phyloP scores from a whole-genome alignment of 2,329 filamentous ascomycete species.

The Aureobasidium sp. region DNA sequence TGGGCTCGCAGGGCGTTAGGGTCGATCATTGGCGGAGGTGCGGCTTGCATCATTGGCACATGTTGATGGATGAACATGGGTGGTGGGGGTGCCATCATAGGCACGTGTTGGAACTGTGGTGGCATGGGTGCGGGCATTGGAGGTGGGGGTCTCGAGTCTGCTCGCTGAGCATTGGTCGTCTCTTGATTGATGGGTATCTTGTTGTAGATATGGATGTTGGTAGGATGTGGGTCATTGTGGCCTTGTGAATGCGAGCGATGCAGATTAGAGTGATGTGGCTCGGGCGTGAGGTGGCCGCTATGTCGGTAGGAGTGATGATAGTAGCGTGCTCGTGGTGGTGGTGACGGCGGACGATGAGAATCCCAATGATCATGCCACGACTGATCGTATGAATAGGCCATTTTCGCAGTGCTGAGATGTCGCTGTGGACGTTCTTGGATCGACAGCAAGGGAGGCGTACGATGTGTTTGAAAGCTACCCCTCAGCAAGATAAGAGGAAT shows the following conservation, averaged over 20 bases:
- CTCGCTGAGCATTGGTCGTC: conserved; percentile 1
- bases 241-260: conserved; percentile 38
- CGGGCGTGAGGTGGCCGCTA: conserved; percentile 17
- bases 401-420: background rate
- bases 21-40: background rate
- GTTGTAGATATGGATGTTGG: conserved; percentile 38
- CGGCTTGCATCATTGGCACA: background rate
- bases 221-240: conserved; percentile 30
- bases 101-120: conserved; percentile 8
- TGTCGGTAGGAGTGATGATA: conserved; percentile 15
- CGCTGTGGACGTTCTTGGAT: background rate
- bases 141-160: background rate
- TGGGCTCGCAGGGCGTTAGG: background rate
- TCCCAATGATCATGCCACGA: background rate
- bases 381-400: background rate
- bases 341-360: background rate
- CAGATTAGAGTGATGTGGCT: conserved; percentile 21
- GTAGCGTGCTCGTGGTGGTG: background rate
- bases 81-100: conserved; percentile 1
- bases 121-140: background rate
- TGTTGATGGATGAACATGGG: background rate
- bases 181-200: conserved; percentile 27
- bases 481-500: conserved; percentile 1
- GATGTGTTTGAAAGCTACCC: background rate
- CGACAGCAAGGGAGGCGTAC: background rate